These are phyloP conservation scores for Penicillium macrosclerotiorum DNA, from an alignment of 495 filamentous ascomycete genomes.

Conservation along the genomic window DNA sequence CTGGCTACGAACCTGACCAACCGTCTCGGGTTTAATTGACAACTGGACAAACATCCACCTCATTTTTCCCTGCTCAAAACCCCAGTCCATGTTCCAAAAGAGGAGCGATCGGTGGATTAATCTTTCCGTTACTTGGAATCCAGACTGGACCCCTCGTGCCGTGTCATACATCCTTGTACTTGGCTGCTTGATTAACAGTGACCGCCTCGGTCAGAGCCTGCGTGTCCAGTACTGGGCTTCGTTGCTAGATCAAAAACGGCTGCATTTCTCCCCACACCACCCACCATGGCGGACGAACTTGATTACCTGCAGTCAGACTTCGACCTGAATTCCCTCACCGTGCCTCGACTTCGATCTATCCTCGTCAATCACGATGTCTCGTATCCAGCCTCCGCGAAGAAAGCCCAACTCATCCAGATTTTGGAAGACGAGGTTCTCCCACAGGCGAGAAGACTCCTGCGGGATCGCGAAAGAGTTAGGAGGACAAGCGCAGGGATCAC, in stretches of 20 bases:
- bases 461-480: conserved; percentile 70
- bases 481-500: conserved; percentile 82
- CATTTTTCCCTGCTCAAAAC: conserved; percentile 9
- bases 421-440: conserved; percentile 79
- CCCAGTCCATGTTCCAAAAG: conserved; percentile 16
- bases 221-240: conserved; percentile 1
- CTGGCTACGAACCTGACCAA: conserved; percentile 33
- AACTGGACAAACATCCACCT: conserved; percentile 25
- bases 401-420: conserved; percentile 77
- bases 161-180: conserved; percentile 1
- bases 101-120: conserved; percentile 23
- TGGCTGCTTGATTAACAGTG: not conserved
- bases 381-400: conserved; percentile 86
- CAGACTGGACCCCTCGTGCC: conserved; percentile 9
- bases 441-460: conserved; percentile 69
- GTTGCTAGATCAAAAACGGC: not conserved
- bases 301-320: conserved; percentile 84
- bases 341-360: conserved; percentile 83
- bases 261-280: conserved; percentile 3
- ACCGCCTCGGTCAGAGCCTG: conserved; percentile 4
- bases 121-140: conserved; percentile 9
- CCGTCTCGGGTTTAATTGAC: conserved; percentile 24
- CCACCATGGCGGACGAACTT: conserved; percentile 63
- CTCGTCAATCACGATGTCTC: conserved; percentile 80
- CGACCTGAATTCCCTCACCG: conserved; percentile 77